These are phyloP conservation scores for Piloderma croceum DNA, from an alignment of 768 basidiomycete species.

Conservation along the genomic window DNA sequence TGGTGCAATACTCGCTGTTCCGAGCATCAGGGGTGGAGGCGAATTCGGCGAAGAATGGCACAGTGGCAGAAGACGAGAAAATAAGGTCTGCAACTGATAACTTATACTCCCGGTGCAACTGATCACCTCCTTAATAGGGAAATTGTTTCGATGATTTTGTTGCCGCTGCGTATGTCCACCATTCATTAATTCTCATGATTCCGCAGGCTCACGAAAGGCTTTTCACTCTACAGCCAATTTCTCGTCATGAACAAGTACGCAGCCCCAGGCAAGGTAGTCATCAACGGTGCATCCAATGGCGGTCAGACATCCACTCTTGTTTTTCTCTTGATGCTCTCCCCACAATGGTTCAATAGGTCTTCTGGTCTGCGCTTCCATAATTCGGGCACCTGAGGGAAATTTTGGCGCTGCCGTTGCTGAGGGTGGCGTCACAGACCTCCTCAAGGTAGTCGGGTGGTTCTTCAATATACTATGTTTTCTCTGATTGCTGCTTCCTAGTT, in stretches of 20 bases:
- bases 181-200: too few species aligned
- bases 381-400: slow-evolving; percentile 68
- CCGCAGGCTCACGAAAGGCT: too few species aligned
- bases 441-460: slow-evolving; percentile 46
- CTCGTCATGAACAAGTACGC: slow-evolving; percentile 70
- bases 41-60: slow-evolving; percentile 90
- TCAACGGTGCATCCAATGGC: slow-evolving; percentile 80
- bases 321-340: too few species aligned
- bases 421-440: slow-evolving; percentile 76
- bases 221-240: slow-evolving; percentile 44
- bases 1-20: slow-evolving; percentile 56
- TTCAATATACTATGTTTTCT: not conserved
- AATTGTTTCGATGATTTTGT: slow-evolving; percentile 84
- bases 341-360: too few species aligned
- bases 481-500: too few species aligned
- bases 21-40: slow-evolving; percentile 35
- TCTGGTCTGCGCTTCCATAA: slow-evolving; percentile 78
- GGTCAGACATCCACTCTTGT: too few species aligned
- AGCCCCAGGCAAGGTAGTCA: slow-evolving; percentile 62
- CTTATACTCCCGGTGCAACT: too few species aligned
- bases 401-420: slow-evolving; percentile 78
- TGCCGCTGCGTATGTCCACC: slow-evolving; percentile 71
- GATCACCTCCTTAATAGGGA: too few species aligned
- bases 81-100: slow-evolving; percentile 58
- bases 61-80: slow-evolving; percentile 59